Base-by-base conservation (phyloP, 2,329 filamentous ascomycete species). In the Aspergillus sergii region DNA sequence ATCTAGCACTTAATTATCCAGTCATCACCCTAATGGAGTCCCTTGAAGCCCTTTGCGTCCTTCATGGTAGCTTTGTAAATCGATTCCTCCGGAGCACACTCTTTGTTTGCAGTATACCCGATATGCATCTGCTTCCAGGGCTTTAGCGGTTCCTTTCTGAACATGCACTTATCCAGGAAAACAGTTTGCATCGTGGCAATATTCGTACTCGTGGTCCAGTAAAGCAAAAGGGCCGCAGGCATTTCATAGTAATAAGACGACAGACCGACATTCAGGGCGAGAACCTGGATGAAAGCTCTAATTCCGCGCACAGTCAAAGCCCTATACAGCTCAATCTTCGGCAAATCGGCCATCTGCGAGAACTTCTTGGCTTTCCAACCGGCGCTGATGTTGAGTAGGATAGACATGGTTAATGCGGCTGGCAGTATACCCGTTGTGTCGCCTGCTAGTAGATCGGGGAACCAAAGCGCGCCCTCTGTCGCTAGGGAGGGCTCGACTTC, bases 391-490 rank as follows among this genome's bases (percentile, higher is more conserved):
- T 85, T 86, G 9, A 79, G 65, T 19, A 87, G 72, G 62, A 87
- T 82, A 5, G 81, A 76, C 0, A 74, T 78, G 0, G 81, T 82
- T 26, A 87, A 76, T 3, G 82, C 62, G 46, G 82, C 77, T 0
- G 86, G 85, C 1, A 88, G 76, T 2, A 79, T 66, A 2, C 82
- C 75, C 3, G 80, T 81, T 0, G 85, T 80, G 67, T 89, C 87
- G 10, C 84, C 76, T 0, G 79, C 69, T 6, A 85, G 75, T 16
- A 90, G 80, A 70, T 89, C 80, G 1, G 82, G 80, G 61, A 88
- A 88, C 87, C 87, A 90, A 2, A 87, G 76, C 3, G 83, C 80
- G n/a, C 87, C 87, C 75, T 88, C 87, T 9, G 72, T 80, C 6
- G 82, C 80, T 19, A 89, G 75, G 5, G 81, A 80, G 3, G 82